phyloP scores from a whole-genome alignment of 2,329 filamentous ascomycete species.

The Aspergillus fumigatus region DNA sequence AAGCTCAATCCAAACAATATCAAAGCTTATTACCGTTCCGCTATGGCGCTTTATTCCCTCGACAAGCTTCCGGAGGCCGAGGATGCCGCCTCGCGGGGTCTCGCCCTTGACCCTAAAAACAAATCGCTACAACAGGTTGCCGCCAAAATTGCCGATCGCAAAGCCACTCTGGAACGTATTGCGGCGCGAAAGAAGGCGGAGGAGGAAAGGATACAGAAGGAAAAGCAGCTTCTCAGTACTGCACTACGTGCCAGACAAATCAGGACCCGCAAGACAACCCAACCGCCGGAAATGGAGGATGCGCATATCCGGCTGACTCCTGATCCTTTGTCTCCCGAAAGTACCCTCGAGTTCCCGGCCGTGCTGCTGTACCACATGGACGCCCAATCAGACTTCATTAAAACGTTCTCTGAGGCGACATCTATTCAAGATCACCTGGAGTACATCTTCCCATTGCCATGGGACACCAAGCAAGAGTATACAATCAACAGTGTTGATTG shows the following conservation, averaged over 20 bases:
- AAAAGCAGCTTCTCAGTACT: constrained; percentile 59
- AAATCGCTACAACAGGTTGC: constrained; percentile 59
- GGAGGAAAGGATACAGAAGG: constrained; percentile 44
- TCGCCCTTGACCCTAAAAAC: constrained; percentile 69
- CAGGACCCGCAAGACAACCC: constrained; percentile 58
- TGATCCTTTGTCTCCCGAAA: constrained; percentile 68
- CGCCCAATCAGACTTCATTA: constrained; percentile 84
- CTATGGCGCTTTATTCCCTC: constrained; percentile 70
- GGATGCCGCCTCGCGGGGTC: constrained; percentile 70
- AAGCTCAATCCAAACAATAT: constrained; percentile 73
- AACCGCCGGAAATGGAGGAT: constrained; percentile 84
- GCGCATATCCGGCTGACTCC: constrained; percentile 65
- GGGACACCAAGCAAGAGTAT: constrained; percentile 71
- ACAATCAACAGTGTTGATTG: constrained; percentile 66
- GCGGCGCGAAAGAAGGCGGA: constrained; percentile 53
- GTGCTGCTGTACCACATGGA: constrained; percentile 81
- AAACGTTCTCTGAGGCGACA: constrained; percentile 75
- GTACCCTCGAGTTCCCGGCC: constrained; percentile 68
- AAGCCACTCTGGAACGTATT: constrained; percentile 52
- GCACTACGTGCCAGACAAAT: constrained; percentile 69
- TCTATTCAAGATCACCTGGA: constrained; percentile 70
- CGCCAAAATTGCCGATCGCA: constrained; percentile 59
- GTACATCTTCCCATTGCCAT: constrained; percentile 84
- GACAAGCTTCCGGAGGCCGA: constrained; percentile 75
- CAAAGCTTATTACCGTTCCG: constrained; percentile 87